A percentile compares a stretch with the other conserved stretches of the same genome.
phyloP scores from a whole-genome alignment of 2,329 filamentous ascomycete genomes.

The Emydomyces testavorans region DNA sequence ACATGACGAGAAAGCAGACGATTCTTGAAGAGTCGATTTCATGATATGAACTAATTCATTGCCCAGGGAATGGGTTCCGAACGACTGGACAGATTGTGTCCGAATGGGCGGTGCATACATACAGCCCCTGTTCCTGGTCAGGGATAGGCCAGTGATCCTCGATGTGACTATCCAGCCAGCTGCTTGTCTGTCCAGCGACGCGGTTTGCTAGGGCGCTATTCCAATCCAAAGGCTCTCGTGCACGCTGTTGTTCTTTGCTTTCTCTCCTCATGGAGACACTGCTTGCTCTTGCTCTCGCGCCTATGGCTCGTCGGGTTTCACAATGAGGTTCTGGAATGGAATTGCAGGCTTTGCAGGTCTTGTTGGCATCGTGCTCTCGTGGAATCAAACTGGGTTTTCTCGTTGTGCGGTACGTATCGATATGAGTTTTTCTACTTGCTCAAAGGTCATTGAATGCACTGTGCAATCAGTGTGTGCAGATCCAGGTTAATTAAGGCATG shows the following conservation, averaged over 20 bases:
- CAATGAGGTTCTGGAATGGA: background rate
- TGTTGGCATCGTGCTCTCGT: background rate
- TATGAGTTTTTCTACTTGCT: background rate
- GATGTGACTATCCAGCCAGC: no score
- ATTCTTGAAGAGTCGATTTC: no score
- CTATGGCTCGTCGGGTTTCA: background rate
- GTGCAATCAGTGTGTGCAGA: background rate
- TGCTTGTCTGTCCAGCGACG: no score
- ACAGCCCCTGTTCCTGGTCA: no score
- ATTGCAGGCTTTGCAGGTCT: background rate
- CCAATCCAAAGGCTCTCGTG: background rate
- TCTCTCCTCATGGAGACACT: background rate
- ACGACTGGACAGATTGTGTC: no score
- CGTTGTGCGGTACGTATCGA: background rate
- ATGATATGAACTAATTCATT: no score
- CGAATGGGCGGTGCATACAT: no score
- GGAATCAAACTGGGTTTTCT: constrained; percentile 1
- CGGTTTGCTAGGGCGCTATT: background rate
- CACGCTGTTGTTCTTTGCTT: background rate
- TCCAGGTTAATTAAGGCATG: background rate
- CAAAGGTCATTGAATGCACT: background rate
- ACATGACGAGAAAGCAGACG: no score
- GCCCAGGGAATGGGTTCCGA: no score
- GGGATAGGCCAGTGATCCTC: no score
- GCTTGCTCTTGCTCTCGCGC: background rate